Evolutionary conservation across 169 alveolate species (phyloP), one percentile per base, ranked within the genome.

Genomic region (Plasmodium gonderi): DNA sequence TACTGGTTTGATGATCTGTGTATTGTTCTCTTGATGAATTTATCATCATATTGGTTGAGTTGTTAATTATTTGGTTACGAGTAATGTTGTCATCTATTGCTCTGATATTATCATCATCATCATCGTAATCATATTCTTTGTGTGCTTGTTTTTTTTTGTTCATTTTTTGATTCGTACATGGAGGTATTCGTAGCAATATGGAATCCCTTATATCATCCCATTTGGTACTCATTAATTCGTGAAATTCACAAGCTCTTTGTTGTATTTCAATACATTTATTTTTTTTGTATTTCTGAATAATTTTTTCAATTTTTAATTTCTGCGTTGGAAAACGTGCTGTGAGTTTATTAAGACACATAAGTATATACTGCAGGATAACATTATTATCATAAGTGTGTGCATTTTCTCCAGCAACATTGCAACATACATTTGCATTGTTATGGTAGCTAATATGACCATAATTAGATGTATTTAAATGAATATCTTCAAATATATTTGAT

Each of bases 161-260:
- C 36, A 67, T 67, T 42, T 78, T 76, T 90, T 65, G 69, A 65
- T 65, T 90, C 11, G 60, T 1, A 26, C 68, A 51, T 68, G 91
- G 91, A 33, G 94, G 94, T 29, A 90, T 90, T 36, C 91, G 81
- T 44, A 78, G 51, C 12, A 90, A 42, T 12, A 90, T 67, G 40
- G 68, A 65, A 12, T 90, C 94, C 29, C 94, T 64, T 29, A 90
- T 90, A 65, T 78, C 77, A 90, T 90, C 91, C 91, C 91, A 90
- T 51, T 90, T 79, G 14, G 91, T 69, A 42, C 74, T 64, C 91
- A 90, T 90, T 29, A 90, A 51, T 65, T 54, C 82, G 29, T 93
- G 95, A 81, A 96, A 91, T 76, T 96, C 97, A 38, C 97, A 93
- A 23, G 97, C 96, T 31, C 97, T 92, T 69, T 96, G 97, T 92